phyloP scores from a whole-genome alignment of 2,329 filamentous ascomycete species.

The Purpureocillium lavendulum region DNA sequence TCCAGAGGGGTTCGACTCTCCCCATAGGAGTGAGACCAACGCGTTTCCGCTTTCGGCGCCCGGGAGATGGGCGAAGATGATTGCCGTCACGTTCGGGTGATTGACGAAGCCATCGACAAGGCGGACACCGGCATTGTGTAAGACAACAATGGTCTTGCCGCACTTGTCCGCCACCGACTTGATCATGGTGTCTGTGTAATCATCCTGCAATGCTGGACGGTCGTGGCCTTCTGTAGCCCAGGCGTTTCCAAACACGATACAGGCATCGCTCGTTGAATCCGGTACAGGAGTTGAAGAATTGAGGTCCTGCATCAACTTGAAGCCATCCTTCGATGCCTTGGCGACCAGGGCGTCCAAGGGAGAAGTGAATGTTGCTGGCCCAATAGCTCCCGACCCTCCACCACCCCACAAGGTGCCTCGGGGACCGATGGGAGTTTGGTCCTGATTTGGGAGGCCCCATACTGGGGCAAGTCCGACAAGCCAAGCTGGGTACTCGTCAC shows the following conservation, averaged over 20 bases:
- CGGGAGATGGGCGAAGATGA: slow-evolving; percentile 55
- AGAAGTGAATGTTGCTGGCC: slow-evolving; percentile 11
- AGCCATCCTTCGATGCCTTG: too few species aligned
- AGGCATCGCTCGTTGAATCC: slow-evolving; percentile 48
- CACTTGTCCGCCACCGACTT: slow-evolving; percentile 48
- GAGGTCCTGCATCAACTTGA: too few species aligned
- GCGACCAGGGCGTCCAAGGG: too few species aligned
- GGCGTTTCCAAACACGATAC: slow-evolving; percentile 57
- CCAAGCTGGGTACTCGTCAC: slow-evolving; percentile 1
- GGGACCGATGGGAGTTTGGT: slow-evolving; percentile 22
- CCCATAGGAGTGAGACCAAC: slow-evolving; percentile 47
- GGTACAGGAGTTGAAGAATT: slow-evolving; percentile 7
- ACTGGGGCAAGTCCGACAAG: background rate
- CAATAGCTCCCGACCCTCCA: slow-evolving; percentile 39
- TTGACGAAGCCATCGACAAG: slow-evolving; percentile 53
- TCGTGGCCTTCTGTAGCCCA: slow-evolving; percentile 67
- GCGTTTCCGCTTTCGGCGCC: slow-evolving; percentile 53
- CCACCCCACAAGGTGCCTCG: slow-evolving; percentile 32
- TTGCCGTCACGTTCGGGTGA: slow-evolving; percentile 52
- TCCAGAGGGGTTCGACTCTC: slow-evolving; percentile 45
- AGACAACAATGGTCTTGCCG: slow-evolving; percentile 53
- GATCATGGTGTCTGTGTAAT: slow-evolving; percentile 52
- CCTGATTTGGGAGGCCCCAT: background rate
- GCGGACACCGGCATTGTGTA: slow-evolving; percentile 50
- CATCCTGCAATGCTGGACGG: slow-evolving; percentile 53